Evolutionary conservation across 371 early-diverging fungal genomes (phyloP).

Genomic region (Mucor circinelloides): DNA sequence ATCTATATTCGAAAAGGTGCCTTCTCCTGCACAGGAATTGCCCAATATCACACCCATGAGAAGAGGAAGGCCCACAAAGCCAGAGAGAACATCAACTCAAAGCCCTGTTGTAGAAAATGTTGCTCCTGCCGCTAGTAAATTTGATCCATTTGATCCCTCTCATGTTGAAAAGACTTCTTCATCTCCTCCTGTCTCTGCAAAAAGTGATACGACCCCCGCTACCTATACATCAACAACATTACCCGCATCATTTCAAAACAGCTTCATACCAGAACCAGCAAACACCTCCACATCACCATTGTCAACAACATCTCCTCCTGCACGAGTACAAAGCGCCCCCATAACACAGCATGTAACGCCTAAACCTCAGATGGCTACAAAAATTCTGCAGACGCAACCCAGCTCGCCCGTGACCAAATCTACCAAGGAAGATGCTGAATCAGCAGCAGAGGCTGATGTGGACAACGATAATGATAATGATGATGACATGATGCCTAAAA

Average conservation of each 20-base stretch:
- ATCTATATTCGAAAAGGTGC: constrained; percentile 43
- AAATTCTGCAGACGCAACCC: constrained; percentile 14
- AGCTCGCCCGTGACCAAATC: constrained; percentile 4
- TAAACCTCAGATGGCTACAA: constrained; percentile 13
- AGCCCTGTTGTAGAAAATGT: background rate
- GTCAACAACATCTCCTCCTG: background rate
- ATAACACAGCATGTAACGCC: constrained; percentile 11
- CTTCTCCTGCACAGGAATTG: constrained; percentile 42
- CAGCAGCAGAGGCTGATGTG: background rate
- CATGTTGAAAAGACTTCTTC: constrained; percentile 6
- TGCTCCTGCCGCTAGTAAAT: background rate
- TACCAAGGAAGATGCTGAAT: background rate
- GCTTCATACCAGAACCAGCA: background rate
- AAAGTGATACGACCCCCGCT: background rate
- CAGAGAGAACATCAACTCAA: constrained; percentile 8
- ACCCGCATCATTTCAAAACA: background rate
- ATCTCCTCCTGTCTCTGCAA: background rate
- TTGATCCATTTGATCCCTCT: constrained; percentile 31
- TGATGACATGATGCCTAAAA: constrained; percentile 1
- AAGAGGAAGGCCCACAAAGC: constrained; percentile 65
- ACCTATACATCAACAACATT: too few species aligned
- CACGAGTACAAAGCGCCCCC: constrained; percentile 21
- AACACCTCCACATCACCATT: background rate
- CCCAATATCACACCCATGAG: constrained; percentile 71
- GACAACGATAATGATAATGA: background rate